Evolutionary conservation across 2,329 filamentous ascomycete genomes (phyloP).

Genomic region (Chaetomium olivaceum): DNA sequence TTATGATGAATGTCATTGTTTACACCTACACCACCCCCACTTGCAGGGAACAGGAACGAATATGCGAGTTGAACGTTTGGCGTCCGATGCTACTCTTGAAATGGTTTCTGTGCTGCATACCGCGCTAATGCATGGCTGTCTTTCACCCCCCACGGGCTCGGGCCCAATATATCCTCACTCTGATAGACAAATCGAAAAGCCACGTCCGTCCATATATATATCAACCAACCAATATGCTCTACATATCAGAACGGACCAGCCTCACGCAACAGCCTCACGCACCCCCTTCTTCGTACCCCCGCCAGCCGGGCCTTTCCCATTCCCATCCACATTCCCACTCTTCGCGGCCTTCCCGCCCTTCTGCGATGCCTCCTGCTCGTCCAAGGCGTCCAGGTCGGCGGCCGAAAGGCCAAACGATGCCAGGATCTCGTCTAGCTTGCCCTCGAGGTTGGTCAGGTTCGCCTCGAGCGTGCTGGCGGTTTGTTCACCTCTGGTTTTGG

Average conservation of each 20-base stretch:
- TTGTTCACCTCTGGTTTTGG: slow-evolving; percentile 51
- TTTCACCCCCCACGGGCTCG: not conserved
- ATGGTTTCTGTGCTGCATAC: not conserved
- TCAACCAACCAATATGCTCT: no score
- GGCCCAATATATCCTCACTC: not conserved
- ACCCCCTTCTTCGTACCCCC: not conserved
- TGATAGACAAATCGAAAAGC: not conserved
- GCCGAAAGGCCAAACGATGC: slow-evolving; percentile 46
- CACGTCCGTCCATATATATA: no score
- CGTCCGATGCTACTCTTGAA: not conserved
- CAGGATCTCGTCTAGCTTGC: slow-evolving; percentile 57
- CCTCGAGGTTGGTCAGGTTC: slow-evolving; percentile 54
- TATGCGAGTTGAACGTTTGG: not conserved
- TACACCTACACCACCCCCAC: not conserved
- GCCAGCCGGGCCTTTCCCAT: not conserved
- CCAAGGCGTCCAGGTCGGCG: slow-evolving; percentile 13
- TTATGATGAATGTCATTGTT: slow-evolving; percentile 10
- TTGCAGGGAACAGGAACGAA: not conserved
- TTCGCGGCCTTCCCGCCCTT: not conserved
- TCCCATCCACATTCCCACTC: not conserved
- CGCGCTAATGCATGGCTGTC: not conserved
- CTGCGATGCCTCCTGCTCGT: slow-evolving; percentile 12
- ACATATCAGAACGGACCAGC: not conserved
- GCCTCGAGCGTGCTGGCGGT: slow-evolving; percentile 55
- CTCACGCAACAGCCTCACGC: not conserved